Evolutionary conservation across 768 basidiomycete species (phyloP), one percentile per base, ranked within the genome.

Genomic region (Phaeolepiota aurea): DNA sequence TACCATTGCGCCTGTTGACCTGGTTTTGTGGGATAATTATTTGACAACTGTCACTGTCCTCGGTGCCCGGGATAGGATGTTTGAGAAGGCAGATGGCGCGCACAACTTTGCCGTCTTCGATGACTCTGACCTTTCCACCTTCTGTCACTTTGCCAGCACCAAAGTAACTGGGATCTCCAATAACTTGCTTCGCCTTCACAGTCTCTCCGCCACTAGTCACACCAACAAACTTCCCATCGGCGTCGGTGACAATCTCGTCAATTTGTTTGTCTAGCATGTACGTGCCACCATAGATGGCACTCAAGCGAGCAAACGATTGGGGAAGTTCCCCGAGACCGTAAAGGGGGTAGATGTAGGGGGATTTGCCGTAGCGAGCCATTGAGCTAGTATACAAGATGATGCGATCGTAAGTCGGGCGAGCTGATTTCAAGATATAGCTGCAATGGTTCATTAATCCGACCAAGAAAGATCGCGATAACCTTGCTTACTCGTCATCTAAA

Each of bases 21-120:
- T 99, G 96, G 63, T 97, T 97, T 65, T 98, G 96, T 30, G 96
- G 96, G 47, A 99, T 94, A 61, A 99, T 92, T 54, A 99, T 91
- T 64, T 99, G 96, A 28, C 82, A 82, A 52, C 87, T 91, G 66
- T 99, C 96, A 34, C 83, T 71, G 55, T 97, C 87, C 15, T 98
- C 94, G 31, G 96, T 98, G 37, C 88, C 92, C 36, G 96, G 96
- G 47, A 99, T 94, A 34, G 93, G 91, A 63, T 98, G 96, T 67
- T 94, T 94, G 61, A 99, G 72, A 64, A 99, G 73, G 69, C 96
- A 98, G 56, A 99, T 99, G 3, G 94, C 96, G 39, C 96, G 74
- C 52, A 99, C 76, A 50, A 98, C 96, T 65, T 87, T 93, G 50
- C 87, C 86, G 47, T 91, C 86, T 64, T 98, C 92, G 18, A 97